A percentile compares a stretch with the other conserved stretches of the same genome.
These are phyloP conservation scores for Cystobasidium slooffiae DNA, from an alignment of 1,284 basidiomycete genomes.

Conservation along the genomic window DNA sequence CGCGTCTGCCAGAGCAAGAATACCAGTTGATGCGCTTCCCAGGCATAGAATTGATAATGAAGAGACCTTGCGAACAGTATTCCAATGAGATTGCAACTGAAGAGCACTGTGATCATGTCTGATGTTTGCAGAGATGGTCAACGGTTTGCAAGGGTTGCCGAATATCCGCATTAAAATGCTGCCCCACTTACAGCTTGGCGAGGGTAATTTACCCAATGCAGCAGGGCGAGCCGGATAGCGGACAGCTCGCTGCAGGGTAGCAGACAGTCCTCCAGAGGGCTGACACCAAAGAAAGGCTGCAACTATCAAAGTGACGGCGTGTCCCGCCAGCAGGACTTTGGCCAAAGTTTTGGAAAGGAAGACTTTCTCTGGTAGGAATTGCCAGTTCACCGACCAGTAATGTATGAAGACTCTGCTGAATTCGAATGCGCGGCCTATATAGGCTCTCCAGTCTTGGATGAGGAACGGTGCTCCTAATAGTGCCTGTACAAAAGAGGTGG, in stretches of 20 bases:
- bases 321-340: conserved; percentile 67
- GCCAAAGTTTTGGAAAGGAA: conserved; percentile 75
- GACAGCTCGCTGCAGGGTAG: conserved; percentile 66
- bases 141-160: not conserved
- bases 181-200: conserved; percentile 17
- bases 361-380: conserved; percentile 73
- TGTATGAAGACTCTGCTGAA: conserved; percentile 86
- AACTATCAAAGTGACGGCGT: conserved; percentile 65
- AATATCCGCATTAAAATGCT: not conserved
- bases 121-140: conserved; percentile 15
- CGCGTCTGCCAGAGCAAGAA: conserved; percentile 75
- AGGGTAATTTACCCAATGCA: not conserved
- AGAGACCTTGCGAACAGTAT: conserved; percentile 91
- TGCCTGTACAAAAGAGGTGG: conserved; percentile 60
- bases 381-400: conserved; percentile 99
- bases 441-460: conserved; percentile 65
- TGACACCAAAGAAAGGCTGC: conserved; percentile 65
- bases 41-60: conserved; percentile 98
- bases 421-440: conserved; percentile 81
- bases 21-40: conserved; percentile 95
- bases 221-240: conserved; percentile 1
- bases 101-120: conserved; percentile 82
- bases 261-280: conserved; percentile 62
- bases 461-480: conserved; percentile 76
- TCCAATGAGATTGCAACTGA: conserved; percentile 90